These are phyloP conservation scores for Podaxis pistillaris DNA, from an alignment of 768 basidiomycete species.

Conservation along the genomic window DNA sequence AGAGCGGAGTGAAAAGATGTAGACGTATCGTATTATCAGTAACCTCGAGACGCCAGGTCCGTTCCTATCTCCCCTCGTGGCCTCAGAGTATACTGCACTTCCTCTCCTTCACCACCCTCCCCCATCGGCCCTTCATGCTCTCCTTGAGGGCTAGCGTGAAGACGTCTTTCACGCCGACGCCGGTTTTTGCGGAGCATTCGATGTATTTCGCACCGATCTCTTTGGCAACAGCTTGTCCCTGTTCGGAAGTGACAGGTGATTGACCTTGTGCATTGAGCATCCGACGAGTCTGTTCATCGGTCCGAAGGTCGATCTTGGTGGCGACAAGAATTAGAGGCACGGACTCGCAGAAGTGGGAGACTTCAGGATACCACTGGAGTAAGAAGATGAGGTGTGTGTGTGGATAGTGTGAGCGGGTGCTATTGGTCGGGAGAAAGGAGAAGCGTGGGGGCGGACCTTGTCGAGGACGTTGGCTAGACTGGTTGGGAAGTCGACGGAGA, in stretches of 20 bases:
- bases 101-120: conserved; percentile 65
- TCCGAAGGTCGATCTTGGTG: conserved; percentile 89
- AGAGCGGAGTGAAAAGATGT: conserved; percentile 4
- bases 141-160: conserved; percentile 88
- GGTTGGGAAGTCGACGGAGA: conserved; percentile 90
- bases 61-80: neutral
- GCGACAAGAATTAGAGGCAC: conserved; percentile 91
- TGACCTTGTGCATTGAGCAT: conserved; percentile 91
- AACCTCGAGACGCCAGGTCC: conserved; percentile 9
- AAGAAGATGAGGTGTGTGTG: neutral
- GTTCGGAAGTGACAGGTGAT: conserved; percentile 75
- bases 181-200: conserved; percentile 95
- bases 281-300: conserved; percentile 80
- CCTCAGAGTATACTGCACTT: conserved; percentile 66
- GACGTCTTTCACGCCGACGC: conserved; percentile 86
- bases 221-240: conserved; percentile 81
- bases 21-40: conserved; percentile 15
- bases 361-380: conserved; percentile 86
- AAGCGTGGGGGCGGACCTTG: conserved; percentile 52
- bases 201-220: conserved; percentile 93
- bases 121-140: conserved; percentile 80
- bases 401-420: neutral
- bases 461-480: conserved; percentile 89
- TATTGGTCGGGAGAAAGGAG: neutral
- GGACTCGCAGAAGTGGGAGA: conserved; percentile 87